Conservation (phyloP, 768 basidiomycete genomes). For the Collybiopsis confluens region DNA sequence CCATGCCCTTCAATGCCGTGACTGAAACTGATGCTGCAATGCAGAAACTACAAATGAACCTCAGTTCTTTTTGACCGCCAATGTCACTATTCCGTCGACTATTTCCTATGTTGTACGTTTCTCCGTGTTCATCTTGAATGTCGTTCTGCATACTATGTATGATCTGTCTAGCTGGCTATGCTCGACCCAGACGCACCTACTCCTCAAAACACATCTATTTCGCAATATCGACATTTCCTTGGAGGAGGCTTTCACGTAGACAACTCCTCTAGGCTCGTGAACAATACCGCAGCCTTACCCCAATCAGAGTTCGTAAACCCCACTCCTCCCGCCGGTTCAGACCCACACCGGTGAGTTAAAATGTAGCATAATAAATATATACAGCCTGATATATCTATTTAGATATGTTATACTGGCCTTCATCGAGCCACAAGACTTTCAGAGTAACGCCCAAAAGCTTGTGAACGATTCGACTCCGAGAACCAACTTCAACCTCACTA, state of each 20-base stretch:
- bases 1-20: background rate
- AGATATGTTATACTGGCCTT: conserved; percentile 23
- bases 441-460: conserved; percentile 12
- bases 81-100: conserved; percentile 18
- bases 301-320: conserved; percentile 36
- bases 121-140: too few relatives aligned
- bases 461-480: conserved; percentile 31
- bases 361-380: background rate
- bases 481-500: conserved; percentile 34
- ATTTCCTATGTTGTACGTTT: conserved; percentile 24
- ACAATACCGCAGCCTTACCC: conserved; percentile 34
- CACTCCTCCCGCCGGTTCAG: conserved; percentile 35
- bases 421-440: conserved; percentile 19
- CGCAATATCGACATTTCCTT: conserved; percentile 38
- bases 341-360: conserved; percentile 37
- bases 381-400: background rate
- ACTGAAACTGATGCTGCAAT: background rate
- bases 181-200: conserved; percentile 43
- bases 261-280: conserved; percentile 27
- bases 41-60: conserved; percentile 32
- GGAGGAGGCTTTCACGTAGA: conserved; percentile 32
- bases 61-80: conserved; percentile 23
- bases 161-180: conserved; percentile 20
- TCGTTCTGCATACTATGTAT: too few relatives aligned
- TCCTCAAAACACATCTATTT: conserved; percentile 29